Evolutionary conservation across 768 basidiomycete genomes (phyloP).

Genomic region (Suillus spraguei): DNA sequence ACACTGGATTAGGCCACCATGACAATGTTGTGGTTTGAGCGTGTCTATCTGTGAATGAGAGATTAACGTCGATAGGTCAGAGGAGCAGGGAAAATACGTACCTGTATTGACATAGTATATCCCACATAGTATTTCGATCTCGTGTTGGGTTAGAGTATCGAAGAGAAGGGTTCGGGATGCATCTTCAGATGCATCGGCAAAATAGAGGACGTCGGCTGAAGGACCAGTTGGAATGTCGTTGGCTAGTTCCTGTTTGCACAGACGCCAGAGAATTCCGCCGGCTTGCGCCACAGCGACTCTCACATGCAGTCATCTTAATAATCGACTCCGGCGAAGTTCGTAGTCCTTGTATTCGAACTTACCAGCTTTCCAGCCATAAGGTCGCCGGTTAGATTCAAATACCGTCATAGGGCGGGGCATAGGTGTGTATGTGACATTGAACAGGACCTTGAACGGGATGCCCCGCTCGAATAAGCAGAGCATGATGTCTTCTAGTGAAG

Average conservation of each 20-base stretch:
- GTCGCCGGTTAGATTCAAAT: neutral
- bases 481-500: too few species aligned
- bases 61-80: neutral
- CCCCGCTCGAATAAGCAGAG: too few species aligned
- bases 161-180: neutral
- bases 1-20: neutral
- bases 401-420: neutral
- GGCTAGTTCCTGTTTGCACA: neutral
- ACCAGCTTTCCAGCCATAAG: neutral
- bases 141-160: neutral
- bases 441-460: too few species aligned
- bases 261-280: neutral
- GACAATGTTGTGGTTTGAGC: neutral
- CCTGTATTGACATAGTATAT: neutral
- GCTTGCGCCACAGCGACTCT: too few species aligned
- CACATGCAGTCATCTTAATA: neutral
- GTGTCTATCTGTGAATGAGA: neutral
- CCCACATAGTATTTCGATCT: neutral
- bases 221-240: neutral
- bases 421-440: too few species aligned
- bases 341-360: neutral
- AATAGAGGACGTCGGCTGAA: neutral
- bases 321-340: neutral
- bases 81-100: neutral
- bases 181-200: neutral